These are phyloP conservation scores for Saturnispora ahearnii DNA, from an alignment of 805 yeast species.

Conservation along the genomic window DNA sequence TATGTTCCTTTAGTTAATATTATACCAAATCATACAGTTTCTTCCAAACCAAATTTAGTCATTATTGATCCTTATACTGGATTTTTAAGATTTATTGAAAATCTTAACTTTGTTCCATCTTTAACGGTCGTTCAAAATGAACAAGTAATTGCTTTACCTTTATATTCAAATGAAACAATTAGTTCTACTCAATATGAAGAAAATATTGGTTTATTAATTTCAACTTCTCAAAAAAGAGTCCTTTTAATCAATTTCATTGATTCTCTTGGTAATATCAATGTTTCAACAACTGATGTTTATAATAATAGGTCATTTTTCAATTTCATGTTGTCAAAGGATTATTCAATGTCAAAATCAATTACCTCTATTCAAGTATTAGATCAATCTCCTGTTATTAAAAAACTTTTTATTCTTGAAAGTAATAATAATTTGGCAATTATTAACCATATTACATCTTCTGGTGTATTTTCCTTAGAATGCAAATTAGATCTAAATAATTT, in stretches of 20 bases:
- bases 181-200: constrained; percentile 51
- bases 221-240: constrained; percentile 64
- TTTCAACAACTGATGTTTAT: constrained; percentile 18
- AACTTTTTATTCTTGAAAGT: constrained; percentile 37
- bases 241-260: constrained; percentile 57
- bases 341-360: constrained; percentile 35
- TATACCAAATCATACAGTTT: constrained; percentile 46
- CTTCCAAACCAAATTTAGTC: constrained; percentile 59
- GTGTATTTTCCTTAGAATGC: constrained; percentile 7
- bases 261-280: constrained; percentile 50
- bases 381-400: constrained; percentile 40
- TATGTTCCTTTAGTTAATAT: constrained; percentile 37
- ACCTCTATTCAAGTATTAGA: constrained; percentile 39
- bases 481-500: constrained; percentile 2
- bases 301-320: constrained; percentile 11
- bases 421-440: constrained; percentile 33
- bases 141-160: constrained; percentile 30
- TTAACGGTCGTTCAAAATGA: constrained; percentile 35
- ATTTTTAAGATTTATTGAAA: constrained; percentile 57
- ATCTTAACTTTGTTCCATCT: constrained; percentile 57
- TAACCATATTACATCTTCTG: constrained; percentile 27
- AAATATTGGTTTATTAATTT: constrained; percentile 64
- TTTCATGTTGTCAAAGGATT: constrained; percentile 13
- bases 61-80: constrained; percentile 56
- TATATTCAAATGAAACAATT: constrained; percentile 46